These are phyloP conservation scores for Phytopythium aichiense DNA, from an alignment of 352 stramenopile species.

Conservation along the genomic window DNA sequence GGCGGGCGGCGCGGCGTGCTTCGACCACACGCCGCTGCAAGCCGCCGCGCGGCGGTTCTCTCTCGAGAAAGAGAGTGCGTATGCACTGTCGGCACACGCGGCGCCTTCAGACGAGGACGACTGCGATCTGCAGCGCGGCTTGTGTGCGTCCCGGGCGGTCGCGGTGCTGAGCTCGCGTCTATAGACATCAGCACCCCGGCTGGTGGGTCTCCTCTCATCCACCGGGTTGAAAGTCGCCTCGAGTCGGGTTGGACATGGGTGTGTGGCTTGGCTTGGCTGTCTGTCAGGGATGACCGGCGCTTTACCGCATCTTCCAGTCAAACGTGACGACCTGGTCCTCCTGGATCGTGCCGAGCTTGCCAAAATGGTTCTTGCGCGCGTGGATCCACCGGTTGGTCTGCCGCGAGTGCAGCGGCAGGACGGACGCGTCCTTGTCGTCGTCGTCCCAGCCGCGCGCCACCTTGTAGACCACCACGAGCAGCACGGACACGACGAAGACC, in stretches of 20 bases:
- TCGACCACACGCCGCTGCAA: conserved; percentile 3
- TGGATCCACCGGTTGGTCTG: conserved; percentile 61
- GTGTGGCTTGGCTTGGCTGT: background rate
- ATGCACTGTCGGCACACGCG: background rate
- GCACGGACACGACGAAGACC: conserved; percentile 69
- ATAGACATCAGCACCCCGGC: background rate
- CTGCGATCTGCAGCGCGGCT: background rate
- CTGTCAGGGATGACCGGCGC: background rate
- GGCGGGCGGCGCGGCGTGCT: conserved; percentile 1
- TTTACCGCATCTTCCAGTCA: conserved; percentile 58
- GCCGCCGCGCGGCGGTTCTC: background rate
- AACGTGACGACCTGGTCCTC: conserved; percentile 67
- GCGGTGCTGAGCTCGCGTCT: background rate
- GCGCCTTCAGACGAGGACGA: background rate
- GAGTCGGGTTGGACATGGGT: background rate
- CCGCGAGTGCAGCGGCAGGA: conserved; percentile 43
- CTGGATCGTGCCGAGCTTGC: conserved; percentile 62
- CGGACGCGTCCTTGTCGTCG: conserved; percentile 35
- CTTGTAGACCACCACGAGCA: conserved; percentile 75
- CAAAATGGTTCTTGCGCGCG: conserved; percentile 57
- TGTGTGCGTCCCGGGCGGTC: background rate
- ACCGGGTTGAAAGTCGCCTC: background rate
- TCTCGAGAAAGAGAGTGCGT: background rate
- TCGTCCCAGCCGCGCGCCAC: conserved; percentile 66
- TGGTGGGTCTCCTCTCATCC: background rate